Evolutionary conservation across 2,329 filamentous ascomycete species (phyloP), one percentile per base, ranked within the genome.

Genomic region (Paramyrothecium roridum): DNA sequence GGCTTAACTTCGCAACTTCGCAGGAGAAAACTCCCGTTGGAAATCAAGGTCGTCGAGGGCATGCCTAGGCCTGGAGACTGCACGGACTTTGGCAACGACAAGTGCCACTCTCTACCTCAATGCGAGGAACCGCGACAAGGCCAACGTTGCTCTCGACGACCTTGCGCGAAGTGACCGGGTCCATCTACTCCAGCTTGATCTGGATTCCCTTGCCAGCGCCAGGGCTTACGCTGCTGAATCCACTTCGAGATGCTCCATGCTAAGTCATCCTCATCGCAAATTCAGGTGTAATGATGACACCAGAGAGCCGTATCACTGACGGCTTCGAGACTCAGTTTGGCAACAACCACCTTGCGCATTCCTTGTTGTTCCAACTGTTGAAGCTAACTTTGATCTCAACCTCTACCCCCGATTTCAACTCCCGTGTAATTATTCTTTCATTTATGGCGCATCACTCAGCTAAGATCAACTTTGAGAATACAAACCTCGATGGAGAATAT

Each of bases 311-410:
- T 19, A 50, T 22, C 17, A 62, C 60, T 8, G 64, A 65, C 17
- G 65, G 63, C 12, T 58, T 61, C 33, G 66, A 68, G 59, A 63
- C 64, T 0, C 80, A 84, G 54, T 78, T 84, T 56, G 80, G 74
- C 34, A 77, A 73, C 8, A 83, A 84, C 62, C 76, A 84, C 61
- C 66, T 85, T 2, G 73, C 68, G 10, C 78, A 83, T 59, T 84
- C 84, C 67, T 72, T 83, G 0, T 71, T 84, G 17, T 77, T 80
- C 60, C 68, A 79, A 13, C 70, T 82, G 0, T 68, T 85, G 26
- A 77, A 77, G 23, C 64, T 71, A 0, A 62, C 71, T 0, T 63
- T 84, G 8, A 63, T 82, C 0, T 59, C 69, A 0, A 70, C 71
- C 4, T 60, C 71, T 1, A 75, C 71, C 0, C 64, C 73, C 0